Percentiles rank a stretch among this genome's conserved stretches.
Conservation (phyloP, 495 filamentous ascomycete genomes). For the Penicillium argentinense region DNA sequence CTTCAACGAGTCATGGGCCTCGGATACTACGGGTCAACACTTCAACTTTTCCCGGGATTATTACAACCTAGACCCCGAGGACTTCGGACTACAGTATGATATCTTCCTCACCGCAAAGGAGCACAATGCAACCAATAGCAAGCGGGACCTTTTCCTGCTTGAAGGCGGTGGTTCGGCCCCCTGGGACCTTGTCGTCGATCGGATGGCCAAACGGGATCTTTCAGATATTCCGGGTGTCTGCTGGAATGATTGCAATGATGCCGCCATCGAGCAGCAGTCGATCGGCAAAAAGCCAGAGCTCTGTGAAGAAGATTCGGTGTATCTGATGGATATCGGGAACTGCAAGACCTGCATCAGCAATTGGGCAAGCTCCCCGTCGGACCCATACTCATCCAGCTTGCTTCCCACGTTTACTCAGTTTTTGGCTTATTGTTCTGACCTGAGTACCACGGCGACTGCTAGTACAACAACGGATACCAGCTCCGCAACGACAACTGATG, state of each 20-base stretch:
- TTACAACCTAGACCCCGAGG: constrained; percentile 62
- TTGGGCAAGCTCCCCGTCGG: constrained; percentile 4
- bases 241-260: constrained; percentile 54
- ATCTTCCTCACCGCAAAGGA: constrained; percentile 48
- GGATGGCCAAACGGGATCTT: constrained; percentile 6
- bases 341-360: constrained; percentile 37
- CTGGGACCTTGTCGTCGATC: background rate
- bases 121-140: background rate
- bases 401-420: constrained; percentile 20
- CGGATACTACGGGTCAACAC: constrained; percentile 28
- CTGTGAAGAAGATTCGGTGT: constrained; percentile 43
- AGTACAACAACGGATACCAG: background rate
- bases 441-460: constrained; percentile 3
- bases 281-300: constrained; percentile 47
- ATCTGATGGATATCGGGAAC: constrained; percentile 26
- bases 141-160: background rate
- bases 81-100: constrained; percentile 61
- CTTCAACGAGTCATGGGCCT: constrained; percentile 29
- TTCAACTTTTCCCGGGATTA: constrained; percentile 55
- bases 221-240: constrained; percentile 43
- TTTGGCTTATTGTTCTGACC: constrained; percentile 20
- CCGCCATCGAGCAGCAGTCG: constrained; percentile 42
- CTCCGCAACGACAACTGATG: background rate
- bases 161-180: background rate
- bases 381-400: constrained; percentile 6